Conservation (phyloP, 371 early-diverging fungal species). For the Chytridium lagenaria region DNA sequence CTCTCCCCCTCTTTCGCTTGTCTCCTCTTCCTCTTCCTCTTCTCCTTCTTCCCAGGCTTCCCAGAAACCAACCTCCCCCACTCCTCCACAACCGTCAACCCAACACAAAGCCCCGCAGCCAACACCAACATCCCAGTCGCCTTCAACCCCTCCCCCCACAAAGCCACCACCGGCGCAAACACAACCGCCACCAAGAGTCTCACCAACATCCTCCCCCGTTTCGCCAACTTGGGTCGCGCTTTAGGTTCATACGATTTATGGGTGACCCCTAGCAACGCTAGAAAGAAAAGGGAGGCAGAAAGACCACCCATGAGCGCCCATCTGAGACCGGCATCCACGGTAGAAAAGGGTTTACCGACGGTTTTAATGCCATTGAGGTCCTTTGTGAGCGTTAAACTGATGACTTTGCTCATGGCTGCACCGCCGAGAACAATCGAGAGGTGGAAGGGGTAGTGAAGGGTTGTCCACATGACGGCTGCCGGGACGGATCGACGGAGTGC, state of each 20-base stretch:
- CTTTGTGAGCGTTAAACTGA: background rate
- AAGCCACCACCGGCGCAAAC: background rate
- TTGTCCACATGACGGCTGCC: conserved; percentile 6
- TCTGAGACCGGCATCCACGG: conserved; percentile 1
- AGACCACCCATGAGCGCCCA: background rate
- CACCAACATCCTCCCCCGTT: background rate
- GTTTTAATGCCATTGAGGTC: background rate
- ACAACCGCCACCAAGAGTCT: conserved; percentile 3
- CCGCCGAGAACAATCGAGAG: conserved; percentile 4
- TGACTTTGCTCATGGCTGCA: background rate
- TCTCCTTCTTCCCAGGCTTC: conserved; percentile 1
- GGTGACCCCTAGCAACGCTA: conserved; percentile 5
- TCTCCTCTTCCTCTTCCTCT: conserved; percentile 10
- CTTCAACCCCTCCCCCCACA: background rate
- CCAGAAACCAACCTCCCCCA: conserved; percentile 11
- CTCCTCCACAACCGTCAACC: conserved; percentile 15
- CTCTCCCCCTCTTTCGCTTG: no score
- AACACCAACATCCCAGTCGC: conserved; percentile 8
- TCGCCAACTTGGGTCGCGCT: background rate
- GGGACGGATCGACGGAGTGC: conserved; percentile 13
- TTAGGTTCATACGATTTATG: conserved; percentile 11
- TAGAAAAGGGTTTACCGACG: background rate
- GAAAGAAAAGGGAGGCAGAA: conserved; percentile 1
- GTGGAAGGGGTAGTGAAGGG: conserved; percentile 19
- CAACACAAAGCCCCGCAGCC: background rate